phyloP scores from a whole-genome alignment of 768 basidiomycete genomes.

The Mycena haematopus region DNA sequence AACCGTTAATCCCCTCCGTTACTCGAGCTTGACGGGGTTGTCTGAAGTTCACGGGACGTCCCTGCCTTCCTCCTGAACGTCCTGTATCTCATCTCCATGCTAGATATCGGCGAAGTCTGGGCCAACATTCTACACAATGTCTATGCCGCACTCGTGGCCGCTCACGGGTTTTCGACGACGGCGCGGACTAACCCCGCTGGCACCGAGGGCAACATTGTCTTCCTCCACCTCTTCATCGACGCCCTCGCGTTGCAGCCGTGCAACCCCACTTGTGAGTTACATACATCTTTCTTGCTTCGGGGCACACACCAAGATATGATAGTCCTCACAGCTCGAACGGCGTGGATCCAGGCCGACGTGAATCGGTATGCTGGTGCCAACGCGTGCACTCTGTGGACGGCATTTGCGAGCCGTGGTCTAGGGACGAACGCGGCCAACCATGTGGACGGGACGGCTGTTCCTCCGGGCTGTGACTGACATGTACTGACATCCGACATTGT shows the following conservation, averaged over 20 bases:
- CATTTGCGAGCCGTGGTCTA: conserved; percentile 42
- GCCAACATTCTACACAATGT: conserved; percentile 27
- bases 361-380: conserved; percentile 46
- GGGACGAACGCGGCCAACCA: conserved; percentile 17
- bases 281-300: no score
- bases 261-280: conserved; percentile 27
- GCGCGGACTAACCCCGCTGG: conserved; percentile 20
- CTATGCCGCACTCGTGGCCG: conserved; percentile 12
- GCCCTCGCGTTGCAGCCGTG: conserved; percentile 45
- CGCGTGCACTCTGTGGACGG: conserved; percentile 43
- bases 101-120: conserved; percentile 26
- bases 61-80: background rate
- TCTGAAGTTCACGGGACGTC: conserved; percentile 54
- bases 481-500: no score
- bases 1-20: conserved; percentile 51
- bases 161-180: conserved; percentile 15
- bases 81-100: background rate
- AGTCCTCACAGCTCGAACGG: conserved; percentile 39
- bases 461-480: conserved; percentile 12
- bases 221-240: conserved; percentile 45
- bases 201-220: conserved; percentile 42
- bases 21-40: conserved; percentile 43
- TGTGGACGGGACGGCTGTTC: conserved; percentile 2
- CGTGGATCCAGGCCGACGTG: conserved; percentile 47
- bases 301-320: background rate